Evolutionary conservation across 2,329 filamentous ascomycete species (phyloP).

Genomic region (Neurospora sp.): DNA sequence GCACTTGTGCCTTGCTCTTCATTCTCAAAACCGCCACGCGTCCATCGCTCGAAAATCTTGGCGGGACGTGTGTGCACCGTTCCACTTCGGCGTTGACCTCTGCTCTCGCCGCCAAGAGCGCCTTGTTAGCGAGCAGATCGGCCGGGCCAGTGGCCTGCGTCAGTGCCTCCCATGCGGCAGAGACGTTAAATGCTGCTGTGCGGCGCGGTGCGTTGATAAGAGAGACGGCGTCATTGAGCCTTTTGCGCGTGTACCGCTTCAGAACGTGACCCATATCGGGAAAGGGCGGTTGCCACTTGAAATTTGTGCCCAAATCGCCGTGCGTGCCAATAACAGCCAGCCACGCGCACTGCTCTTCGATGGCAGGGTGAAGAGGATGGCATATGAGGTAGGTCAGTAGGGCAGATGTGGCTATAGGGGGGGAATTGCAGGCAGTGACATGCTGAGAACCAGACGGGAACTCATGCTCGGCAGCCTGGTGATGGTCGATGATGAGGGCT

Average conservation of each 20-base stretch:
- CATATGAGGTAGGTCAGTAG: conserved; percentile 58
- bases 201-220: conserved; percentile 56
- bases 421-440: conserved; percentile 53
- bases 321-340: conserved; percentile 56
- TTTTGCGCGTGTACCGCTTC: conserved; percentile 51
- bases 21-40: conserved; percentile 56
- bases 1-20: conserved; percentile 49
- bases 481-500: conserved; percentile 56
- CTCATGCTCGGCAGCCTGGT: conserved; percentile 42
- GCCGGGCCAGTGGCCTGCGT: conserved; percentile 38
- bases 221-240: conserved; percentile 52
- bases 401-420: conserved; percentile 55
- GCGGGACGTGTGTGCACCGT: conserved; percentile 49
- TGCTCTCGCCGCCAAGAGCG: conserved; percentile 41
- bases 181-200: conserved; percentile 50
- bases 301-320: conserved; percentile 52
- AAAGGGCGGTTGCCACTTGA: conserved; percentile 59
- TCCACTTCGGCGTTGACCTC: conserved; percentile 55
- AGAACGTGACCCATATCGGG: conserved; percentile 54
- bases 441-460: conserved; percentile 46
- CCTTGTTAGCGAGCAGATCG: conserved; percentile 37
- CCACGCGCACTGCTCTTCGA: conserved; percentile 47
- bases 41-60: conserved; percentile 53
- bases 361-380: conserved; percentile 34
- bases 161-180: conserved; percentile 51